Percentiles rank a stretch among this genome's conserved stretches.
Evolutionary conservation across 2,329 filamentous ascomycete genomes (phyloP).

Genomic region (Diatrype stigma): DNA sequence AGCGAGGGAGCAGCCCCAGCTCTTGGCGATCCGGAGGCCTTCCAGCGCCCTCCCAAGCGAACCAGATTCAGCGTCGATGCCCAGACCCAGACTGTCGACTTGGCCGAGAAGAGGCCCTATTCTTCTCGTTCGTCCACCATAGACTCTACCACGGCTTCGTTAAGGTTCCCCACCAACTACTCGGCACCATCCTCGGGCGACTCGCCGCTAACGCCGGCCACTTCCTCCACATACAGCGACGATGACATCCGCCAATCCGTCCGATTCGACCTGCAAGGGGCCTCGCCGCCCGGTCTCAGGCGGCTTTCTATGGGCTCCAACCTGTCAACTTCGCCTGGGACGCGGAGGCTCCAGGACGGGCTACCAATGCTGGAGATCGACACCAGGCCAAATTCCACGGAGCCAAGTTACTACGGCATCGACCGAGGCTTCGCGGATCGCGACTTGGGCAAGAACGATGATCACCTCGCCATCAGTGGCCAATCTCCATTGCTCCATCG

Average conservation of each 20-base stretch:
- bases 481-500: slow-evolving; percentile 26
- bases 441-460: slow-evolving; percentile 68
- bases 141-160: slow-evolving; percentile 21
- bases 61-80: slow-evolving; percentile 20
- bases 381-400: slow-evolving; percentile 24
- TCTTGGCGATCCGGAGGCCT: slow-evolving; percentile 16
- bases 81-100: slow-evolving; percentile 15
- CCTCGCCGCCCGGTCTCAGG: slow-evolving; percentile 21
- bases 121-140: slow-evolving; percentile 27
- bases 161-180: slow-evolving; percentile 19
- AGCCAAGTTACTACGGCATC: slow-evolving; percentile 58
- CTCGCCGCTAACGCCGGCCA: slow-evolving; percentile 36
- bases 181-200: slow-evolving; percentile 22
- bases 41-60: slow-evolving; percentile 23
- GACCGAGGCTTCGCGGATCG: slow-evolving; percentile 67
- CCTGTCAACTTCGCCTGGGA: slow-evolving; percentile 47
- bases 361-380: slow-evolving; percentile 18
- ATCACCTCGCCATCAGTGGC: slow-evolving; percentile 58
- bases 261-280: slow-evolving; percentile 14
- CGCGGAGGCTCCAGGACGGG: slow-evolving; percentile 15
- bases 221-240: slow-evolving; percentile 35
- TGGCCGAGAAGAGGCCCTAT: slow-evolving; percentile 21
- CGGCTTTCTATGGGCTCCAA: slow-evolving; percentile 63
- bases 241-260: slow-evolving; percentile 26
- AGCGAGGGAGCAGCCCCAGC: slow-evolving; percentile 14